Evolutionary conservation across 1,139 yeast genomes (phyloP), one percentile per base, ranked within the genome.

Genomic region (Sugiyamaella castrensis): DNA sequence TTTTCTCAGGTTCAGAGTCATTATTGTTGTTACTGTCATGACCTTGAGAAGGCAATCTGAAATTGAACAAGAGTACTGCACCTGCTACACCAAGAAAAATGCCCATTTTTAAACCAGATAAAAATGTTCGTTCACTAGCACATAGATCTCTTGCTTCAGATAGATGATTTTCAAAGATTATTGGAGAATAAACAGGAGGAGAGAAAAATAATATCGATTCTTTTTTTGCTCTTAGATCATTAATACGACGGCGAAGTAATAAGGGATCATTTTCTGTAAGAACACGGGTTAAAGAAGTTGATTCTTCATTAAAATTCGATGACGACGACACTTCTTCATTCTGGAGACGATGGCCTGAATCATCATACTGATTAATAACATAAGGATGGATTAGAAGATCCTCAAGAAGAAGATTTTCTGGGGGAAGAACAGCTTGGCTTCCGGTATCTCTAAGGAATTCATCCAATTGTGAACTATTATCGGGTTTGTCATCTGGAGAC

Each of bases 111-210:
- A 63, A 35, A 54, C 63, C 58, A 4, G 68, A 53, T 39, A 68
- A 53, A 47, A 57, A 66, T 44, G 65, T 68, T 19, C 71, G 62
- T 52, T 68, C 72, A 31, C 57, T 57, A 8, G 67, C 69, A 41
- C 60, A 60, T 41, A 65, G 52, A 53, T 68, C 72, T 26, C 72
- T 56, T 4, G 71, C 70, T 51, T 68, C 70, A 7, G 71, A 59
- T 1, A 61, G 59, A 26, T 49, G 46, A 49, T 68, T 68, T 13
- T 58, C 62, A 36, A 66, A 56, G 8, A 55, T 35, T 24, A 65
- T 47, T 3, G 58, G 53, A 4, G 55, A 45, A 9, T 41, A 37
- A 11, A 54, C 37, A 7, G 64, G 60, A 37, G 49, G 37, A 8
- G 56, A 43, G 45, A 59, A 62, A 48, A 59, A 60, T 34, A 55